A percentile compares a stretch with the other conserved stretches of the same genome.
These are phyloP conservation scores for Nemania sp. DNA, from an alignment of 2,329 filamentous ascomycete species.

Conservation along the genomic window DNA sequence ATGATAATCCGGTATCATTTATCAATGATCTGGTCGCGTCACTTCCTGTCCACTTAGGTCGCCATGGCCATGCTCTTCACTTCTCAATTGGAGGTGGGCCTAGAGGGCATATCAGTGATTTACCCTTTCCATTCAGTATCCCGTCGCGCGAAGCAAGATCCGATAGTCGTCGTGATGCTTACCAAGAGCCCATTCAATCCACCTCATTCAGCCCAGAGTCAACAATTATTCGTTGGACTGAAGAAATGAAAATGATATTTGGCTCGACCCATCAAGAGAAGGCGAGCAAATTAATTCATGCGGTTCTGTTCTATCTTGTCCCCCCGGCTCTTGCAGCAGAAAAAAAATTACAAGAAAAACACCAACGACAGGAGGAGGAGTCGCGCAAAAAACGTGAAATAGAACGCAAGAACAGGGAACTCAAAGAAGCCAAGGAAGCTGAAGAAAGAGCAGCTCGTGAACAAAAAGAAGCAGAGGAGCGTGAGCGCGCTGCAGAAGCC, in stretches of 20 bases:
- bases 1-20: slow-evolving; percentile 66
- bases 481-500: slow-evolving; percentile 71
- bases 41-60: slow-evolving; percentile 60
- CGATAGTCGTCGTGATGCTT: slow-evolving; percentile 62
- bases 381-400: slow-evolving; percentile 73
- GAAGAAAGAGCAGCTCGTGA: slow-evolving; percentile 75
- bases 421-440: slow-evolving; percentile 78
- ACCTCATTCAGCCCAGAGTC: slow-evolving; percentile 78
- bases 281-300: slow-evolving; percentile 73
- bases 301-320: slow-evolving; percentile 78
- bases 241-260: slow-evolving; percentile 90
- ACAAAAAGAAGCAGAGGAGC: slow-evolving; percentile 77
- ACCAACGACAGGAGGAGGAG: slow-evolving; percentile 67
- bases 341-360: slow-evolving; percentile 71
- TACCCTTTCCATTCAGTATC: slow-evolving; percentile 52
- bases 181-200: slow-evolving; percentile 76
- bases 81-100: slow-evolving; percentile 68
- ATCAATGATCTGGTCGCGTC: slow-evolving; percentile 69
- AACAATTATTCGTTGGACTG: slow-evolving; percentile 84
- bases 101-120: slow-evolving; percentile 64
- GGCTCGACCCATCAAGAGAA: slow-evolving; percentile 76
- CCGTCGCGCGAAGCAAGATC: slow-evolving; percentile 57
- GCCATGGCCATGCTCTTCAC: slow-evolving; percentile 66
- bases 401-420: slow-evolving; percentile 74
- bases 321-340: slow-evolving; percentile 87